Evolutionary conservation across 768 basidiomycete species (phyloP).

Genomic region (Mycena epipterygia): DNA sequence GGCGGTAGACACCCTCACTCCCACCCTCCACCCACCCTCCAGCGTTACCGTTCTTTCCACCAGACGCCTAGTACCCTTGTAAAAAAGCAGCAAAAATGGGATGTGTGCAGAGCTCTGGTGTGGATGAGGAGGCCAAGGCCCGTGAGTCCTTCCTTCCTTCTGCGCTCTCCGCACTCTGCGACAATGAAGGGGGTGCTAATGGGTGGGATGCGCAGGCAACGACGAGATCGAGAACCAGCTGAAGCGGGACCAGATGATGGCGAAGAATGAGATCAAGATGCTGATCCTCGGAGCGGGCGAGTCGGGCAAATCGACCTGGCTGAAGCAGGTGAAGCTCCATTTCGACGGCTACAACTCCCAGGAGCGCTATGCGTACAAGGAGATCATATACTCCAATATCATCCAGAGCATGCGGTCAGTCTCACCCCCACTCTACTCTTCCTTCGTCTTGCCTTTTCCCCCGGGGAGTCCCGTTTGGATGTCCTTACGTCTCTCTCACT

Average conservation of each 20-base stretch:
- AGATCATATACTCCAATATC: slow-evolving; percentile 95
- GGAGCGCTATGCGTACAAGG: slow-evolving; percentile 94
- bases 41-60: background rate
- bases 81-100: slow-evolving; percentile 63
- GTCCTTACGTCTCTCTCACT: too few relatives aligned
- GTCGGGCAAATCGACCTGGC: slow-evolving; percentile 95
- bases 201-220: slow-evolving; percentile 69
- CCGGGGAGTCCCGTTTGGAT: too few relatives aligned
- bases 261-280: slow-evolving; percentile 98
- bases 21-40: background rate
- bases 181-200: background rate
- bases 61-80: background rate
- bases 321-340: slow-evolving; percentile 98
- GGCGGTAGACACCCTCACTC: too few relatives aligned
- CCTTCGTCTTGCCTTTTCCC: too few relatives aligned
- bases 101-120: slow-evolving; percentile 77
- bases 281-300: slow-evolving; percentile 95
- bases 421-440: slow-evolving; percentile 36
- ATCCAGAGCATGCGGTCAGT: slow-evolving; percentile 93
- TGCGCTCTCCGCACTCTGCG: slow-evolving; percentile 3
- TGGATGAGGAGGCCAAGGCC: slow-evolving; percentile 87
- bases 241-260: slow-evolving; percentile 88
- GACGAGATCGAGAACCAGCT: slow-evolving; percentile 96
- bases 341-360: slow-evolving; percentile 90
- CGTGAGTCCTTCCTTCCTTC: slow-evolving; percentile 63